Evolutionary conservation across 2,329 filamentous ascomycete genomes (phyloP).

Genomic region (Elsinoe australis): DNA sequence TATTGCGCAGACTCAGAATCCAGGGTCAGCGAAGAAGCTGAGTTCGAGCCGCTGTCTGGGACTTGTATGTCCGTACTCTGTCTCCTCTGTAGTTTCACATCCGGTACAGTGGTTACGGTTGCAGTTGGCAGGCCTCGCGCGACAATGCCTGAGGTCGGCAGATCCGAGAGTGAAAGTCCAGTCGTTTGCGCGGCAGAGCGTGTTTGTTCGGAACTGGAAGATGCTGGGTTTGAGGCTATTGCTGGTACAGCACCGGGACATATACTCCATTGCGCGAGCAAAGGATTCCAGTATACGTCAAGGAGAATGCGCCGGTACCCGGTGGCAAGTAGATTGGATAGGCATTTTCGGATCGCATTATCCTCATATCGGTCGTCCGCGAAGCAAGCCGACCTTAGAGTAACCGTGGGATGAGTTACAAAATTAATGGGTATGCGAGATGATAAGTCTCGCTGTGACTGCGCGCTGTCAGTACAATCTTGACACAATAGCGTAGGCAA

Average conservation of each 20-base stretch:
- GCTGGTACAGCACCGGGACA: conserved; percentile 45
- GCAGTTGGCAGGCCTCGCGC: conserved; percentile 14
- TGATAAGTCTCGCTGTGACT: conserved; percentile 57
- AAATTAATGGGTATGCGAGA: conserved; percentile 56
- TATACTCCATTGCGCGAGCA: conserved; percentile 48
- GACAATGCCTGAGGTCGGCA: conserved; percentile 9
- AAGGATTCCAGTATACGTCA: conserved; percentile 58
- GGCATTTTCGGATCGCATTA: conserved; percentile 45
- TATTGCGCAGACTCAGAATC: conserved; percentile 8
- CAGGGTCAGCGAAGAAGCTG: conserved; percentile 3
- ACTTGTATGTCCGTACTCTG: not conserved
- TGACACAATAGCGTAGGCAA: too few relatives aligned
- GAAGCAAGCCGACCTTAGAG: conserved; percentile 54
- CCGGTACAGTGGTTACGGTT: not conserved
- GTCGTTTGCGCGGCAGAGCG: conserved; percentile 17
- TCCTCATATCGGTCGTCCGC: conserved; percentile 46
- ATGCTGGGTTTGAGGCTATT: conserved; percentile 13
- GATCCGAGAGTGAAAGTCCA: conserved; percentile 16
- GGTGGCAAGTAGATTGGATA: conserved; percentile 55
- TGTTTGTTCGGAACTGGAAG: conserved; percentile 18
- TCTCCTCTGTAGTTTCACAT: not conserved
- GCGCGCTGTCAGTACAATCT: conserved; percentile 12
- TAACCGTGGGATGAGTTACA: conserved; percentile 50
- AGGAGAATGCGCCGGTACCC: conserved; percentile 52
- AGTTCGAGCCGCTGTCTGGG: not conserved